Conservation (phyloP, 345 rosid genomes). For the Citrus trifoliata region DNA sequence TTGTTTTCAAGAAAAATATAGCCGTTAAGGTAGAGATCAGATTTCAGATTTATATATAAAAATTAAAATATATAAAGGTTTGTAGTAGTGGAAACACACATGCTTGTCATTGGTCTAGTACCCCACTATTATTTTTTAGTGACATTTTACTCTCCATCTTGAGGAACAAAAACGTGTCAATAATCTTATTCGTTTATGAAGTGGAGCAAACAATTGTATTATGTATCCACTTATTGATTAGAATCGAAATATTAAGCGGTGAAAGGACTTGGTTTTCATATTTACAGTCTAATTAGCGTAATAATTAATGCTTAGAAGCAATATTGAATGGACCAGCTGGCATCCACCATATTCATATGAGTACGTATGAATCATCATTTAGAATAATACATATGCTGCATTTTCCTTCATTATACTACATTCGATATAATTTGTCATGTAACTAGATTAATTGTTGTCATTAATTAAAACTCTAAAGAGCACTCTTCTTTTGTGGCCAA, state of each 20-base stretch:
- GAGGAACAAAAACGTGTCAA: no score
- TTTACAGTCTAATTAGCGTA: background rate
- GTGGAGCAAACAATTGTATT: background rate
- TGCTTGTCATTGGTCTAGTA: background rate
- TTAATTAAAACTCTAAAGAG: background rate
- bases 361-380: no score
- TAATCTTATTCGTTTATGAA: background rate
- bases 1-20: no score
- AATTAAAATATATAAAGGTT: background rate
- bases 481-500: background rate
- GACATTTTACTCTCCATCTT: background rate
- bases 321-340: background rate
- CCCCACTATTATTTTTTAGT: background rate
- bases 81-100: background rate
- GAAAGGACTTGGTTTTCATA: slow-evolving; percentile 1
- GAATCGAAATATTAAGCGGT: background rate
- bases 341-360: background rate
- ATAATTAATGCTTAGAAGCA: background rate
- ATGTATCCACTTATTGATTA: background rate
- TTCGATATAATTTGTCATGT: no score
- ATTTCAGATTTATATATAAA: background rate
- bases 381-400: no score
- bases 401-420: no score
- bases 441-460: no score
- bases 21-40: no score